Percentiles rank a stretch among this genome's conserved stretches.
Evolutionary conservation across 164 flowering plant species (phyloP).

Genomic region (Tetracentron sinense): DNA sequence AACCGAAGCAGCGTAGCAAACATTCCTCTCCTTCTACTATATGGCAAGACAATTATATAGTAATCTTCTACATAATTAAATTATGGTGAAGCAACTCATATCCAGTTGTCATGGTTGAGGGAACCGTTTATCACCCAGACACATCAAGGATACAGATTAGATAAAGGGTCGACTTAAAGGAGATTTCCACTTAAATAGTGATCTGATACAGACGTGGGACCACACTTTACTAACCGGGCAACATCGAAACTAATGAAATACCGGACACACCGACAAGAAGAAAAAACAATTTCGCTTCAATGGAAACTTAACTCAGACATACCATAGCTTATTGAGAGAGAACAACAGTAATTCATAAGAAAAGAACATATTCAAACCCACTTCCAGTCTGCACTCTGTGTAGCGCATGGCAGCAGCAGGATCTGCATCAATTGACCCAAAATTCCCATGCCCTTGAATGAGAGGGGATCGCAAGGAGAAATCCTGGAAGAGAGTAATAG

Average conservation of each 20-base stretch:
- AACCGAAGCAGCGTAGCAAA: background rate
- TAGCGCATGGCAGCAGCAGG: conserved; percentile 99
- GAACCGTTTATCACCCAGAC: too few species aligned
- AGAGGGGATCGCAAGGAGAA: conserved; percentile 85
- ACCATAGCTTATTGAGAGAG: background rate
- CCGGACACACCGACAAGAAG: too few species aligned
- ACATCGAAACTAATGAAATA: too few species aligned
- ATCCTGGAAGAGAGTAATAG: conserved; percentile 44
- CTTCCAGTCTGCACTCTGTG: conserved; percentile 94
- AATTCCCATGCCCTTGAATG: conserved; percentile 93
- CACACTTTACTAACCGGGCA: background rate
- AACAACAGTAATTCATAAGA: background rate
- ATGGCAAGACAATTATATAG: background rate
- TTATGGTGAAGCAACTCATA: background rate
- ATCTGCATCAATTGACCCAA: conserved; percentile 97
- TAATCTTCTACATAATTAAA: background rate
- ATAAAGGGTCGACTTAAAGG: too few species aligned
- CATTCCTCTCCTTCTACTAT: background rate
- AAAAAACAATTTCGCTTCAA: background rate
- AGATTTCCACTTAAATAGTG: too few species aligned
- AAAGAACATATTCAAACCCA: conserved; percentile 26
- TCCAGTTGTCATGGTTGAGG: too few species aligned
- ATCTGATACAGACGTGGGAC: background rate
- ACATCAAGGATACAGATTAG: background rate
- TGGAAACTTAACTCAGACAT: background rate